Conservation (phyloP, 768 basidiomycete genomes). For the Ephemerocybe angulata region DNA sequence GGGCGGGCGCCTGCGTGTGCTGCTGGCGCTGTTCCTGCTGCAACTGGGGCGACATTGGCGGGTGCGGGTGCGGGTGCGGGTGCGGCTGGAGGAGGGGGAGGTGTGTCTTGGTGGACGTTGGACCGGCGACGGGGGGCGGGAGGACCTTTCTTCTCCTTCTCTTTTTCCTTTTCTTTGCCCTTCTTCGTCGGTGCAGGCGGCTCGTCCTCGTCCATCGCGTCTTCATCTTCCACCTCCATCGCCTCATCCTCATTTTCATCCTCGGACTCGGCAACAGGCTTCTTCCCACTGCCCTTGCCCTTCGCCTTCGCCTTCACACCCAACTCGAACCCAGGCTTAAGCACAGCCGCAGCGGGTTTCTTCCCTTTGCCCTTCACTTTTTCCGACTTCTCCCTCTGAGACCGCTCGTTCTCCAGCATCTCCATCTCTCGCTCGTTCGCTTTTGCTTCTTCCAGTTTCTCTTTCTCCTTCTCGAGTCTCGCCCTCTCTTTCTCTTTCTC, state of each 20-base stretch:
- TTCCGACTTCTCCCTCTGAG: too few species aligned
- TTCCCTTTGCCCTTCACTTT: constrained; percentile 3
- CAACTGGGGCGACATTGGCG: neutral
- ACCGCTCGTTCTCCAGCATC: too few species aligned
- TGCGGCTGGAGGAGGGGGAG: neutral
- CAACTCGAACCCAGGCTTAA: neutral
- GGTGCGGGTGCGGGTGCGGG: neutral
- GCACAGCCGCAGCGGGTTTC: neutral
- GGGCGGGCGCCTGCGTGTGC: too few species aligned
- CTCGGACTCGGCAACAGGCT: too few species aligned
- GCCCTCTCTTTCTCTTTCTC: too few species aligned
- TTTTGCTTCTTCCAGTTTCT: too few species aligned
- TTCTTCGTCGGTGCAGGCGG: constrained; percentile 7
- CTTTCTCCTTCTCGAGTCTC: too few species aligned
- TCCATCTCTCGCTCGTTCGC: too few species aligned
- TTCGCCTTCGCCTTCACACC: constrained; percentile 2
- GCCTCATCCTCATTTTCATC: constrained; percentile 1
- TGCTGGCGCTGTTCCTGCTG: too few species aligned
- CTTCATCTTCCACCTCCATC: constrained; percentile 15
- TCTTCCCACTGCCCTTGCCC: neutral
- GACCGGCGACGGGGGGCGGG: too few species aligned
- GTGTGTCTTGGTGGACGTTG: neutral
- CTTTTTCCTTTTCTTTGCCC: constrained; percentile 4
- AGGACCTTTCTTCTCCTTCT: constrained; percentile 4
- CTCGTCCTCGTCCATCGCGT: constrained; percentile 19